phyloP scores from a whole-genome alignment of 2,329 filamentous ascomycete species.

The Colletotrichum horii region DNA sequence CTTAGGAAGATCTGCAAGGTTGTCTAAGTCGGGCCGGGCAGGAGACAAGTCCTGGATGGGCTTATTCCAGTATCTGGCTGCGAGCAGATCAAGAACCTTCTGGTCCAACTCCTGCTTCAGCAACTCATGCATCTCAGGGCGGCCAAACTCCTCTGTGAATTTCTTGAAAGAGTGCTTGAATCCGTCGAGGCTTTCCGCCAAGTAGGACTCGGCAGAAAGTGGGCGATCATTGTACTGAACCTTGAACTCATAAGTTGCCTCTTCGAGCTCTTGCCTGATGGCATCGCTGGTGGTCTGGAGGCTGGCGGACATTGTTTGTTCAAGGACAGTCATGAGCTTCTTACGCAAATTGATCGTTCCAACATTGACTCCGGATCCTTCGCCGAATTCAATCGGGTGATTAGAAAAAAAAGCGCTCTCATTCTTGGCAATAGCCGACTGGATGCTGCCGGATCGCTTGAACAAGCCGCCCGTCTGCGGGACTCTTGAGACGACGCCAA shows the following conservation, averaged over 20 bases:
- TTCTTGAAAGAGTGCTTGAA: conserved; percentile 99
- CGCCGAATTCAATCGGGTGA: conserved; percentile 81
- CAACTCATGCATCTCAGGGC: conserved; percentile 86
- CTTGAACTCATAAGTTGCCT: conserved; percentile 98
- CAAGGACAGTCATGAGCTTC: conserved; percentile 95
- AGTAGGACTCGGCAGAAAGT: conserved; percentile 92
- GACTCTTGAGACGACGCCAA: conserved; percentile 89
- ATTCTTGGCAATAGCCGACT: conserved; percentile 82
- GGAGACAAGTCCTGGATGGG: conserved; percentile 83
- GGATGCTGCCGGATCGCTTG: conserved; percentile 80
- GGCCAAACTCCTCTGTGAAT: conserved; percentile 88
- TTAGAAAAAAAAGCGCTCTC: conserved; percentile 86
- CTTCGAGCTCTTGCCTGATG: conserved; percentile 92
- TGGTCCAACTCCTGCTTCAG: conserved; percentile 94
- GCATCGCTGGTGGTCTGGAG: conserved; percentile 89
- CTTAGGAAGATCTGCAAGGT: conserved; percentile 79
- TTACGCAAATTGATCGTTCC: conserved; percentile 88
- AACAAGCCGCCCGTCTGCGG: conserved; percentile 77
- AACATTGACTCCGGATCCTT: conserved; percentile 73
- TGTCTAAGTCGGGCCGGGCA: conserved; percentile 71
- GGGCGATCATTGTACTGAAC: conserved; percentile 98
- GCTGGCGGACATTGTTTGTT: conserved; percentile 95
- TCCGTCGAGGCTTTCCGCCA: conserved; percentile 91
- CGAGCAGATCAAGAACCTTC: conserved; percentile 89
- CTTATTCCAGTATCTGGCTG: conserved; percentile 96